Evolutionary conservation across 257 asterid genomes (phyloP), one percentile per base, ranked within the genome.

Genomic region (Solanum bulbocastanum): DNA sequence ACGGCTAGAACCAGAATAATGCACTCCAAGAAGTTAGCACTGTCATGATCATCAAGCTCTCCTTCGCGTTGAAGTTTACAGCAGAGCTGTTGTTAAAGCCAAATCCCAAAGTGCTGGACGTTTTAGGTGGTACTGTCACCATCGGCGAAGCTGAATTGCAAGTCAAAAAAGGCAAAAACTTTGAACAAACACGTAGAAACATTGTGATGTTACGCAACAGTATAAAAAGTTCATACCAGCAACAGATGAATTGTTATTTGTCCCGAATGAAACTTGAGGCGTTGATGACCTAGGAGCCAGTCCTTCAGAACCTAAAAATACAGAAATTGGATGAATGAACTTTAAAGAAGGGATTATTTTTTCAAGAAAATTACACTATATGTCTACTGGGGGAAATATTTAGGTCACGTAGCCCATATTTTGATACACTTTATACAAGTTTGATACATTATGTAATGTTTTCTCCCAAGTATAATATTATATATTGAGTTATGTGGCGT

Each of bases 101-200:
- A 58, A 76, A 60, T 83, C 94, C 94, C 90, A 89, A 88, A 15
- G 91, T 75, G 89, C 86, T 88, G 4, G 94, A 81, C 18, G 22
- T 86, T 76, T 86, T 89, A 32, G 96, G 96, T 16, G 86, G 27
- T 10, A 75, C 86, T 23, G 92, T 90, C 68, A 83, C 91, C 83
- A 87, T 75, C 0, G 98, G 98, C 73, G 94, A 90, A 90, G 94
- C 96, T 94, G 92, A 74, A 92, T 87, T n/a, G 73, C 25, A 44
- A 22, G 9, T 40, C 74, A 86, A 81, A 76, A 23, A 60, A 66
- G 30, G 33, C 2, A 39, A 12, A 87, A 23, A 12, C 9, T 20
- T 83, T 81, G 10, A 23, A 44, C 68, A 9, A 6, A 23, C 13
- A 1, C 8, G 11, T 68, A n/a, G 33, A 9, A 40, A 6, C 82